Base-by-base conservation (phyloP, 73 alveolate genomes). In the Uronychia setigera region DNA sequence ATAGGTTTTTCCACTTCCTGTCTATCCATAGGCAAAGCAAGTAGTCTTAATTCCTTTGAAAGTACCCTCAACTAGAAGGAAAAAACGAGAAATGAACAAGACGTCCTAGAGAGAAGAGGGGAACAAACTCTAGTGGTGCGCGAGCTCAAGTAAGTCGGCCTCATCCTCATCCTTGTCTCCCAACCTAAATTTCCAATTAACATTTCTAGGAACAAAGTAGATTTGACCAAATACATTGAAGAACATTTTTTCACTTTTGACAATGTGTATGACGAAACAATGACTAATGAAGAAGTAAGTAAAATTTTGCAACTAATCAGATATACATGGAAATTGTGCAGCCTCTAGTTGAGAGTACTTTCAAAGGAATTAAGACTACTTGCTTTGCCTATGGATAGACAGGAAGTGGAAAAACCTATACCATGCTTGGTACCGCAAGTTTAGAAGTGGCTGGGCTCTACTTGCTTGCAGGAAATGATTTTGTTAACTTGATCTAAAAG, bases 21-120 rank as follows among this genome's bases (percentile, higher is more conserved):
- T 95, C 84, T 95, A 95, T 25, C 99, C 99, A 83, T 95, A 95
- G 0, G 99, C 99, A 84, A 95, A 95, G 83, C 97, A 94, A 60
- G 99, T 91, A 59, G 96, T 88, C 81, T 87, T 95, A 57, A 97
- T 93, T 59, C 96, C 96, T 83, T 95, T 31, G 83, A 88, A 76
- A 76, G 94, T 25, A 91, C 94, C 5, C 74, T 76, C 14, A 83
- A 26, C 32, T 11, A 60, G 58, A 88, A 88, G 60, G 94, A 88
- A 74, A 29, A 80, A 27, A 88, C 86, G 35, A 90, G 84, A 80
- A 84, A 80, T 74, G 98, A 94, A 46, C 60, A 81, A 29, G 97
- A 94, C 82, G 87, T 94, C 74, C 87, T 92, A 31, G 95, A 83
- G 67, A 78, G 90, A 26, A 67, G 57, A 32, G 92, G 85, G 30